A percentile compares a stretch with the other conserved stretches of the same genome.
These are phyloP conservation scores for Sergeia podlipaevii DNA, from an alignment of 208 protist species.

Conservation along the genomic window DNA sequence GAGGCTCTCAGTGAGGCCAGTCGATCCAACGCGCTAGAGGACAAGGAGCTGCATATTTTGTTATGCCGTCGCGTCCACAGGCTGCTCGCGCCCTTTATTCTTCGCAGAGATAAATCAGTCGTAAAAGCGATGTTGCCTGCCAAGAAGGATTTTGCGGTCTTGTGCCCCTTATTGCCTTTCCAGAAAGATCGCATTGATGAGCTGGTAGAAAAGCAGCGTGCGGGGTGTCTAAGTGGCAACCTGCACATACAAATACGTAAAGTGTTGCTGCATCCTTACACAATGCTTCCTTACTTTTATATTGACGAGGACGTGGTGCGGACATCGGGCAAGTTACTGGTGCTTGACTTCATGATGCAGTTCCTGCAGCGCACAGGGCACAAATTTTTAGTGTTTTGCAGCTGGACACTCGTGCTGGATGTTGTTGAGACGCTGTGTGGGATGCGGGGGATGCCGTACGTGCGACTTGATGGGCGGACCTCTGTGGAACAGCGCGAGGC, in stretches of 20 bases:
- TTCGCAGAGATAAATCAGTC: conserved; percentile 34
- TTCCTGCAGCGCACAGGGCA: conserved; percentile 45
- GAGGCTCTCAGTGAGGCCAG: conserved; percentile 24
- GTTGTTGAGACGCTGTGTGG: conserved; percentile 67
- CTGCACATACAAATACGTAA: conserved; percentile 50
- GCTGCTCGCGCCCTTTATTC: conserved; percentile 39
- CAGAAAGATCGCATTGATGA: conserved; percentile 24
- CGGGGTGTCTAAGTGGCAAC: conserved; percentile 27
- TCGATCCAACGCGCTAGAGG: conserved; percentile 21
- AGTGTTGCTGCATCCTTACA: conserved; percentile 86
- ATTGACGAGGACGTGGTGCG: conserved; percentile 61
- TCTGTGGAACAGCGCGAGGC: conserved; percentile 46
- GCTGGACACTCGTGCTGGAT: conserved; percentile 86
- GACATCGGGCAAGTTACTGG: conserved; percentile 69
- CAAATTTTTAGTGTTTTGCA: conserved; percentile 96
- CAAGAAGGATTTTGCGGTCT: conserved; percentile 34
- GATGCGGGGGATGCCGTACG: conserved; percentile 38
- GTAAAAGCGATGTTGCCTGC: conserved; percentile 28
- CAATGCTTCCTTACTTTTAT: conserved; percentile 54
- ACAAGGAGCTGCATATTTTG: conserved; percentile 30
- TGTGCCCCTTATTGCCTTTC: conserved; percentile 41
- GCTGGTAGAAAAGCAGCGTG: conserved; percentile 14
- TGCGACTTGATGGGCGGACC: conserved; percentile 66
- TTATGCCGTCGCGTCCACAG: conserved; percentile 43
- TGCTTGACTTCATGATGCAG: conserved; percentile 86